Evolutionary conservation across 2,329 filamentous ascomycete species (phyloP).

Genomic region (Aureobasidium sp.): DNA sequence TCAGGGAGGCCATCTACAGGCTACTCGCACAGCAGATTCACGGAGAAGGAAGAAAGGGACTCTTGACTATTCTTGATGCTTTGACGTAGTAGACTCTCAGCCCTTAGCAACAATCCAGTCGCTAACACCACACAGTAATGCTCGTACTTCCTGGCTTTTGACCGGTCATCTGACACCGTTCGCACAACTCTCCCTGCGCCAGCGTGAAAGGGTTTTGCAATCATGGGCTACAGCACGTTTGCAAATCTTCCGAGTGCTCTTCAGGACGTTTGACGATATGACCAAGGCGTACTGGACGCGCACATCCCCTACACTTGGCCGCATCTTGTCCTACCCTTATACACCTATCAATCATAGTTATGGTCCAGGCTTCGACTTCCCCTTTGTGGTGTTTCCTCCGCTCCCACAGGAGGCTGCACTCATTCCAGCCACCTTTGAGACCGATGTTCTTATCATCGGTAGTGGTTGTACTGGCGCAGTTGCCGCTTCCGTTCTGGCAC

Average conservation of each 20-base stretch:
- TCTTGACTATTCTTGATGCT: conserved; percentile 27
- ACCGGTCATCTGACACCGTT: conserved; percentile 62
- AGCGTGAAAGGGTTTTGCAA: conserved; percentile 56
- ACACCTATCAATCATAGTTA: conserved; percentile 41
- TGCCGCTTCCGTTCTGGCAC: conserved; percentile 70
- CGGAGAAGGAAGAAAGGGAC: conserved; percentile 40
- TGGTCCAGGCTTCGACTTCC: conserved; percentile 49
- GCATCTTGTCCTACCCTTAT: conserved; percentile 53
- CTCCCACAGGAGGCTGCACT: conserved; percentile 23
- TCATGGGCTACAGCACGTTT: conserved; percentile 56
- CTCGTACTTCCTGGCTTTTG: conserved; percentile 57
- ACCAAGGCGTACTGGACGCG: conserved; percentile 51
- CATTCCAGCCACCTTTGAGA: conserved; percentile 56
- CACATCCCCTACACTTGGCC: conserved; percentile 48
- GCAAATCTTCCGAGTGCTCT: conserved; percentile 48
- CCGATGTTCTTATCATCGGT: conserved; percentile 79
- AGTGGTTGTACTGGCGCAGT: conserved; percentile 83
- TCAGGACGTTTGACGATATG: conserved; percentile 50
- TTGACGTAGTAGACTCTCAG: not conserved
- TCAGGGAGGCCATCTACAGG: conserved; percentile 46
- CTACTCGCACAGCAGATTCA: conserved; percentile 45
- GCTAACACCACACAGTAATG: conserved; percentile 36
- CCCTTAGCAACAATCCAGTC: not conserved
- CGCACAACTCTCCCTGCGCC: conserved; percentile 52
- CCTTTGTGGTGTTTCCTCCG: conserved; percentile 57